Evolutionary conservation across 2,329 filamentous ascomycete genomes (phyloP), one percentile per base, ranked within the genome.

Genomic region (Fusarium sarcochroum): DNA sequence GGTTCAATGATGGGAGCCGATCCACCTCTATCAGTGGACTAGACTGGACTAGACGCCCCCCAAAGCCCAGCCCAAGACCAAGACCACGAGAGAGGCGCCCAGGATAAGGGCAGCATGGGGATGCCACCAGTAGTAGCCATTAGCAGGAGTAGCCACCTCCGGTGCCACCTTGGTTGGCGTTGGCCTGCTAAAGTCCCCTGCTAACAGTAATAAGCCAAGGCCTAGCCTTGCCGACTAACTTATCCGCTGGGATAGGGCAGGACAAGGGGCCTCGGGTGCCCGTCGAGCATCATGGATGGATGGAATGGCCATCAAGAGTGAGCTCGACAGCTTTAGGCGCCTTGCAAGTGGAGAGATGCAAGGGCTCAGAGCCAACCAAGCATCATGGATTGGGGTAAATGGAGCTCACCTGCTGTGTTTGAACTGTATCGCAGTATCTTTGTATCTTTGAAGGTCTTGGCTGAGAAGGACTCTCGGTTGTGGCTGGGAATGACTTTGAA

Each of bases 1-100:
- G 72, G 69, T 73, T 73, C 65, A 71, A 62, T 42, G 58, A 72
- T 65, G 49, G 65, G 69, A 63, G 57, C 38, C 48, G 71, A 67
- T 73, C 71, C 71, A 73, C 71, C 62, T 58, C 54, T 54, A 53
- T 58, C 56, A 56, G 57, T 62, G 59, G 57, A 58, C 60, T 63
- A 63, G 60, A 57, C 58, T 63, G 60, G 50, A 63, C 58, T 63
- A 63, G 60, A 63, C 58, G 58, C 49, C 48, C 59, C 27, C 58
- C 44, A 59, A 59, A 51, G 38, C 37, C 49, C 37, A 44, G 15
- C 40, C 20, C 55, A 61, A 50, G 56, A 30, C 58, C 44, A 64
- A 48, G 38, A 54, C 63, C 48, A 68, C 48, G 30, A 68, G 48
- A 69, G 66, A 71, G 53, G 57, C 56, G 62, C 49, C 66, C 63